phyloP scores from a whole-genome alignment of 257 asterid species.

The Asclepias syriaca region DNA sequence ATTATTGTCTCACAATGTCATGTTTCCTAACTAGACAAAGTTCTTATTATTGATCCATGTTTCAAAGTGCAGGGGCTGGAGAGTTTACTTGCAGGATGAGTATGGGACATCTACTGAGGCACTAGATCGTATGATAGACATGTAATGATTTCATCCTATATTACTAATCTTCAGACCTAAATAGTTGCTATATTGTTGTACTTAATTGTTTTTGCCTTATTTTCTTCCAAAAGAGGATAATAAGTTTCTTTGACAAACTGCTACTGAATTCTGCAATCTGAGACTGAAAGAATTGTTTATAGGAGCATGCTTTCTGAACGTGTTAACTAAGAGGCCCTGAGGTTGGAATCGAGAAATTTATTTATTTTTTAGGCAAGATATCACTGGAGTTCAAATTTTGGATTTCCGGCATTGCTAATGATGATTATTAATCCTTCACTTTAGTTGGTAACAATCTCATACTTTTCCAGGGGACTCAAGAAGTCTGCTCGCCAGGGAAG shows the following conservation, averaged over 20 bases:
- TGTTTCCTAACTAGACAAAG: neutral
- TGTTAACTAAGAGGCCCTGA: neutral
- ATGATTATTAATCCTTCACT: neutral
- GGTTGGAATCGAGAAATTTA: neutral
- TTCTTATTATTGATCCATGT: slow-evolving; percentile 3
- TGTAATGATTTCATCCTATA: slow-evolving; percentile 27
- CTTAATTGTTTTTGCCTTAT: neutral
- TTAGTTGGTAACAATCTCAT: neutral
- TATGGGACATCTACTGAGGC: slow-evolving; percentile 84
- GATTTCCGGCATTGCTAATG: neutral
- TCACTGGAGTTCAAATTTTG: too few relatives aligned
- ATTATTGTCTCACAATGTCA: slow-evolving; percentile 6
- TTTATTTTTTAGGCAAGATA: neutral
- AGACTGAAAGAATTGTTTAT: neutral
- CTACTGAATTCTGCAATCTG: neutral
- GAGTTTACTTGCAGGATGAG: slow-evolving; percentile 91
- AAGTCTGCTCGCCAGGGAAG: slow-evolving; percentile 51
- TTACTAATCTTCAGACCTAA: neutral
- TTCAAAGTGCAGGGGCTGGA: slow-evolving; percentile 67
- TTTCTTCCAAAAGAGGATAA: neutral
- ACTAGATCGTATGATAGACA: slow-evolving; percentile 55
- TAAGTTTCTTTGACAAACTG: neutral
- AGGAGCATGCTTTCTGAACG: neutral
- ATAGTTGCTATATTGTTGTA: neutral
- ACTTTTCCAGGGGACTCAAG: slow-evolving; percentile 50